phyloP scores from a whole-genome alignment of 495 filamentous ascomycete genomes.

The Neurospora sp. region DNA sequence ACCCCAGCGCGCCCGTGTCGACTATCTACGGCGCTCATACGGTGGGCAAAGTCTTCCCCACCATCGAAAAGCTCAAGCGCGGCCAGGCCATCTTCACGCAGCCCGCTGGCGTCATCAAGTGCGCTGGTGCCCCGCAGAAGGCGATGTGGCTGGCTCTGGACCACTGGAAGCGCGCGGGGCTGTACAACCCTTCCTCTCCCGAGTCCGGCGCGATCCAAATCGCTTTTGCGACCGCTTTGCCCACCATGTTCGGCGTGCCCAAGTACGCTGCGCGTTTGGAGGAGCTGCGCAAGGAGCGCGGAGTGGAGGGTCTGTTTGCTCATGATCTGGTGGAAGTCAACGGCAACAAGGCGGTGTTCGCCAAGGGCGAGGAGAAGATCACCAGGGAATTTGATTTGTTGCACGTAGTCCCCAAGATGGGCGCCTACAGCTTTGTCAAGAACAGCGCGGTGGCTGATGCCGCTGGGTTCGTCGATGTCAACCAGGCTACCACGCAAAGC shows the following conservation, averaged over 20 bases:
- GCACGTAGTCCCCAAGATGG: conserved; percentile 55
- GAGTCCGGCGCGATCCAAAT: conserved; percentile 44
- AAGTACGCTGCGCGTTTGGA: conserved; percentile 57
- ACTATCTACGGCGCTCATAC: conserved; percentile 56
- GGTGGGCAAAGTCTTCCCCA: conserved; percentile 47
- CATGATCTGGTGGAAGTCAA: conserved; percentile 56
- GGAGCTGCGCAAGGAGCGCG: conserved; percentile 48
- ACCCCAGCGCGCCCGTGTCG: conserved; percentile 47
- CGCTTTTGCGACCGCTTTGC: conserved; percentile 51
- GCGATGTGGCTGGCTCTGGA: conserved; percentile 62
- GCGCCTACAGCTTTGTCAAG: conserved; percentile 49
- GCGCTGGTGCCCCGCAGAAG: conserved; percentile 62
- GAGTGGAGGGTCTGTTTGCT: conserved; percentile 55
- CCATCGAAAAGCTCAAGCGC: conserved; percentile 42
- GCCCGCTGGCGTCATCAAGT: conserved; percentile 56
- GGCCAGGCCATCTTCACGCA: conserved; percentile 62
- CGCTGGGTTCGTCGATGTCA: conserved; percentile 55
- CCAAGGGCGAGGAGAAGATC: conserved; percentile 35
- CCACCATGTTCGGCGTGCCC: conserved; percentile 58
- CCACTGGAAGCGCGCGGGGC: conserved; percentile 50
- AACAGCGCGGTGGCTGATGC: conserved; percentile 46
- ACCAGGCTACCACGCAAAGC: conserved; percentile 49
- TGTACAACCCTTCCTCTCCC: conserved; percentile 39
- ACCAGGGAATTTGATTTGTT: conserved; percentile 48
- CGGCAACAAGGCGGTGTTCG: conserved; percentile 42